Conservation (phyloP, 495 filamentous ascomycete genomes). For the Penicillium maclennaniae region DNA sequence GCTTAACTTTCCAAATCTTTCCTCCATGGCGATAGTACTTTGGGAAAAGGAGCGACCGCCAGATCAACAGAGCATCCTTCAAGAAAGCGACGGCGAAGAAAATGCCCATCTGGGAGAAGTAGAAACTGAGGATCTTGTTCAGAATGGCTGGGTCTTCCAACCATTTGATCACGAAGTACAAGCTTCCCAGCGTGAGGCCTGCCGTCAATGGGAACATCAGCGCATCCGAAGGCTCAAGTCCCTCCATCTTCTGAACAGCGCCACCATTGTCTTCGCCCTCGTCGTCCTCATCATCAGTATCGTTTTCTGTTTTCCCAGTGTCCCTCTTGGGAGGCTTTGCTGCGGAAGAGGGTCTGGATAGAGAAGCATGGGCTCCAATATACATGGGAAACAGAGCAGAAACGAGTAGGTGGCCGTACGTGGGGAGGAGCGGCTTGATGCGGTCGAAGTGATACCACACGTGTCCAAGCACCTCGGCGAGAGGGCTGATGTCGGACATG, state of each 20-base stretch:
- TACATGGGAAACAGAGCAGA: conserved; percentile 72
- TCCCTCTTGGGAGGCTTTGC: conserved; percentile 55
- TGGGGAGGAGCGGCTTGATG: conserved; percentile 55
- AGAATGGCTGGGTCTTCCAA: conserved; percentile 74
- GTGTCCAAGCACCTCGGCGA: conserved; percentile 47
- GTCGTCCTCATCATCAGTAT: conserved; percentile 46
- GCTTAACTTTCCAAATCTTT: conserved; percentile 35
- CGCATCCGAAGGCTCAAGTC: conserved; percentile 74
- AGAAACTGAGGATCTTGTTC: conserved; percentile 79
- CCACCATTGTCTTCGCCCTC: conserved; percentile 47
- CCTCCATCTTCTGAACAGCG: conserved; percentile 60
- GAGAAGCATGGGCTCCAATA: conserved; percentile 65
- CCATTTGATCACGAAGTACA: conserved; percentile 90
- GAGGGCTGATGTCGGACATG: conserved; percentile 44
- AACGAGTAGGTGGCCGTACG: conserved; percentile 62
- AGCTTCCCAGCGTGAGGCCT: conserved; percentile 62
- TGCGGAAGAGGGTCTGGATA: conserved; percentile 75
- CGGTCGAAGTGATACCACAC: conserved; percentile 47
- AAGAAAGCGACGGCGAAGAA: conserved; percentile 66
- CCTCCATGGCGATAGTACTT: conserved; percentile 38
- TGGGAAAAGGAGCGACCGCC: conserved; percentile 71
- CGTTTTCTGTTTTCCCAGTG: conserved; percentile 35
- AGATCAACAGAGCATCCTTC: conserved; percentile 61
- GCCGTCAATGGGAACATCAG: conserved; percentile 83
- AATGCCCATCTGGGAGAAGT: conserved; percentile 77